phyloP scores from a whole-genome alignment of 306 rosid species.

The Cicer bijugum region DNA sequence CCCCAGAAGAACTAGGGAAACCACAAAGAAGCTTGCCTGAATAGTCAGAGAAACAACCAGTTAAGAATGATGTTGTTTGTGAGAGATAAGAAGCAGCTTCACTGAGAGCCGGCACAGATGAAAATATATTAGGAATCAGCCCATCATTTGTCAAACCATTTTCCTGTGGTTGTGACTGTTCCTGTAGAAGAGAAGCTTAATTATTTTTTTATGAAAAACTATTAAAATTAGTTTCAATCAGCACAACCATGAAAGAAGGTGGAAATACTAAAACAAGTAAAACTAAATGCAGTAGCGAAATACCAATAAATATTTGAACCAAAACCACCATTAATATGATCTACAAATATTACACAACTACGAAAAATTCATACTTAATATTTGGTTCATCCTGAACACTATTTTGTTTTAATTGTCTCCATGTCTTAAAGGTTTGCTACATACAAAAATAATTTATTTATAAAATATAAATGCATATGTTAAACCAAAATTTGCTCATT shows the following conservation, averaged over 20 bases:
- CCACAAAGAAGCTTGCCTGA: constrained; percentile 62
- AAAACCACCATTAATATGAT: background rate
- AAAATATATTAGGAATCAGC: constrained; percentile 75
- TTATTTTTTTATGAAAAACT: background rate
- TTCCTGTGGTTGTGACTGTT: constrained; percentile 46
- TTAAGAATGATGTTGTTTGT: constrained; percentile 79
- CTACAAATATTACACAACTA: too few species aligned
- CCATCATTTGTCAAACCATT: constrained; percentile 59
- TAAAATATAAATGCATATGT: background rate
- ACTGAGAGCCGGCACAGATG: constrained; percentile 82
- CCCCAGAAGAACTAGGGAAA: constrained; percentile 35
- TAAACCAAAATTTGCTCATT: background rate
- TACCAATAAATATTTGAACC: constrained; percentile 17
- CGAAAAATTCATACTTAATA: background rate
- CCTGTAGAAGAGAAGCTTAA: constrained; percentile 45
- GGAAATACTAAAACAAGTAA: background rate
- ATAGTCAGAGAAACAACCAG: constrained; percentile 81
- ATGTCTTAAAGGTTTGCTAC: background rate
- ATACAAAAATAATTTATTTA: background rate
- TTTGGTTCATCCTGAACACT: background rate
- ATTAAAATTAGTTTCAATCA: constrained; percentile 9
- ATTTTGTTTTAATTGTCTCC: constrained; percentile 1
- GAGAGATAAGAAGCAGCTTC: constrained; percentile 91
- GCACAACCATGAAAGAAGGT: constrained; percentile 30
- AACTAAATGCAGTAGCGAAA: constrained; percentile 24